These are phyloP conservation scores for Solanum bulbocastanum DNA, from an alignment of 257 asterid genomes.

Conservation along the genomic window DNA sequence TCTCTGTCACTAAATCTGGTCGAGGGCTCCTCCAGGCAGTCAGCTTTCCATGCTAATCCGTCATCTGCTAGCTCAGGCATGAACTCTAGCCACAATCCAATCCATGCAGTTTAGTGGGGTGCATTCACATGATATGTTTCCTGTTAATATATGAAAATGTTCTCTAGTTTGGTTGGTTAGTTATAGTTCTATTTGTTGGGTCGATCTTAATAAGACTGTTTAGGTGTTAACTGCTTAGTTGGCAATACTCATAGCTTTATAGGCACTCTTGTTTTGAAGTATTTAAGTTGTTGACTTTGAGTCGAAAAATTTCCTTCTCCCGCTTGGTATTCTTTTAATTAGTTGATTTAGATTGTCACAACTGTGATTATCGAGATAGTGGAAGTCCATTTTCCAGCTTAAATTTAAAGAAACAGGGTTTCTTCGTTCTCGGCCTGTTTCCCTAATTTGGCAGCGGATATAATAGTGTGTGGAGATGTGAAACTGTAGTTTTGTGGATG, in stretches of 20 bases:
- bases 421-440: neutral
- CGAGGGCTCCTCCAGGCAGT: slow-evolving; percentile 81
- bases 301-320: neutral
- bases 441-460: neutral
- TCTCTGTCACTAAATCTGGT: slow-evolving; percentile 55
- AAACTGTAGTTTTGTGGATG: neutral
- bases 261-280: neutral
- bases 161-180: slow-evolving; percentile 15
- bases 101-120: slow-evolving; percentile 51
- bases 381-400: neutral
- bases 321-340: neutral
- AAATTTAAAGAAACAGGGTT: neutral
- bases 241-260: neutral
- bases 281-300: neutral
- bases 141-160: slow-evolving; percentile 13
- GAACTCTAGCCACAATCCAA: slow-evolving; percentile 61
- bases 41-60: slow-evolving; percentile 90
- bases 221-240: neutral
- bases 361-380: neutral
- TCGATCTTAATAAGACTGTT: neutral
- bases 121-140: slow-evolving; percentile 8
- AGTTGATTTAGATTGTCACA: neutral
- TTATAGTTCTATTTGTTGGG: slow-evolving; percentile 7
- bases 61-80: slow-evolving; percentile 48
- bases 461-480: neutral